These are phyloP conservation scores for Pseudogymnoascus verrucosus DNA, from an alignment of 2,329 filamentous ascomycete species.

Conservation along the genomic window DNA sequence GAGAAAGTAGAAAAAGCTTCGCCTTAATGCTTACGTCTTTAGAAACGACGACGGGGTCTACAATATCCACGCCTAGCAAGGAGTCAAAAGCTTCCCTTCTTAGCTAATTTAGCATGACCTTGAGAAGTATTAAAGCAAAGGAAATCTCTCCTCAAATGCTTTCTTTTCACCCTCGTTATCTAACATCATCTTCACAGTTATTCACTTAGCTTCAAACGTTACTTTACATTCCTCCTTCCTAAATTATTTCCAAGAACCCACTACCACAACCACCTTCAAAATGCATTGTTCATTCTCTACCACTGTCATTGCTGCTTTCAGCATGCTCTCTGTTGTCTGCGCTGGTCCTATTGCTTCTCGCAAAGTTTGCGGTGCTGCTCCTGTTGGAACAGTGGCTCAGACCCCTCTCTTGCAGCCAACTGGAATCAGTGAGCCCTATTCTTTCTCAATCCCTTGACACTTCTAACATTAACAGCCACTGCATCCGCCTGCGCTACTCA, in stretches of 20 bases:
- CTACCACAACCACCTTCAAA: not conserved
- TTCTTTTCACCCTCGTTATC: not conserved
- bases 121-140: not conserved
- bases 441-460: not conserved
- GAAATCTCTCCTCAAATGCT: not conserved
- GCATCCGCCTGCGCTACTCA: constrained; percentile 13
- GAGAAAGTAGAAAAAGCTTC: not conserved
- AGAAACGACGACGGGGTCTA: not conserved
- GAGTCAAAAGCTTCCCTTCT: not conserved
- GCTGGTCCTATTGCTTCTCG: not conserved
- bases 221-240: not conserved
- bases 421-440: constrained; percentile 6
- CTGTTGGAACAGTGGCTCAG: not conserved
- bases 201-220: not conserved
- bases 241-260: not conserved
- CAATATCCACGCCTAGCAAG: not conserved
- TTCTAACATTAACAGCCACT: not conserved
- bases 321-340: constrained; percentile 1
- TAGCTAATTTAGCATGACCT: not conserved
- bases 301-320: not conserved
- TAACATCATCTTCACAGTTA: not conserved
- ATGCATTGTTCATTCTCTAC: constrained; percentile 6
- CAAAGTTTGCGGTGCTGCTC: not conserved
- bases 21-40: not conserved
- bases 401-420: constrained; percentile 6